Conservation (phyloP, 1,139 yeast genomes). For the Suhomyces terraborum region DNA sequence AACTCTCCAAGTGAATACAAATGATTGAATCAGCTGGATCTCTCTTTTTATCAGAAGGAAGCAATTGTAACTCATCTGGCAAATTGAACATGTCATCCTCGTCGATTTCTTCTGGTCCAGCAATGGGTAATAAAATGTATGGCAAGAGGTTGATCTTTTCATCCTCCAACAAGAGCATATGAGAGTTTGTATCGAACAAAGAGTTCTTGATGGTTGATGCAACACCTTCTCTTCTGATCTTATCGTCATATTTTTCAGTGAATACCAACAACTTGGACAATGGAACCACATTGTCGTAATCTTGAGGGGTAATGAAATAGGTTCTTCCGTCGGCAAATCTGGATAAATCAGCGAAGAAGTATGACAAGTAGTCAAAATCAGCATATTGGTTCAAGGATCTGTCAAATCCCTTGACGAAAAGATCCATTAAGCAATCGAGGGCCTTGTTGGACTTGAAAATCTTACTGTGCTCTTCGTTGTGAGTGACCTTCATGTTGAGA, state of each 20-base stretch:
- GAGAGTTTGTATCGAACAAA: constrained; percentile 75
- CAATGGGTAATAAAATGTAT: constrained; percentile 77
- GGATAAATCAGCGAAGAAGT: constrained; percentile 88
- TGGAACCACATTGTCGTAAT: constrained; percentile 78
- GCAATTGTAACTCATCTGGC: constrained; percentile 84
- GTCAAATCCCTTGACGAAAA: constrained; percentile 85
- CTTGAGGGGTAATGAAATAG: constrained; percentile 71
- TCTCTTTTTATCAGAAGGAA: constrained; percentile 74
- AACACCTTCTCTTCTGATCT: constrained; percentile 86
- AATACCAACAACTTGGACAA: constrained; percentile 78
- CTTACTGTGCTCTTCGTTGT: constrained; percentile 30
- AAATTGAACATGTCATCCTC: constrained; percentile 82
- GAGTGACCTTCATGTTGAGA: constrained; percentile 49
- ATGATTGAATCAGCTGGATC: constrained; percentile 71
- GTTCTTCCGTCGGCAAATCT: constrained; percentile 69
- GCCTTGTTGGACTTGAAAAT: constrained; percentile 59
- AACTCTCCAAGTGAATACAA: constrained; percentile 72
- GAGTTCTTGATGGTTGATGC: constrained; percentile 92
- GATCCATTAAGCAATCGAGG: constrained; percentile 85
- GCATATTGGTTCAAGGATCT: constrained; percentile 71
- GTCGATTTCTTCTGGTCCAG: constrained; percentile 79
- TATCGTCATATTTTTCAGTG: constrained; percentile 77
- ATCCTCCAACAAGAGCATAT: constrained; percentile 58
- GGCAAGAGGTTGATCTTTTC: constrained; percentile 75
- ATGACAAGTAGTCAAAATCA: constrained; percentile 78